Evolutionary conservation across 306 rosid species (phyloP).

Genomic region (Castanea sativa): DNA sequence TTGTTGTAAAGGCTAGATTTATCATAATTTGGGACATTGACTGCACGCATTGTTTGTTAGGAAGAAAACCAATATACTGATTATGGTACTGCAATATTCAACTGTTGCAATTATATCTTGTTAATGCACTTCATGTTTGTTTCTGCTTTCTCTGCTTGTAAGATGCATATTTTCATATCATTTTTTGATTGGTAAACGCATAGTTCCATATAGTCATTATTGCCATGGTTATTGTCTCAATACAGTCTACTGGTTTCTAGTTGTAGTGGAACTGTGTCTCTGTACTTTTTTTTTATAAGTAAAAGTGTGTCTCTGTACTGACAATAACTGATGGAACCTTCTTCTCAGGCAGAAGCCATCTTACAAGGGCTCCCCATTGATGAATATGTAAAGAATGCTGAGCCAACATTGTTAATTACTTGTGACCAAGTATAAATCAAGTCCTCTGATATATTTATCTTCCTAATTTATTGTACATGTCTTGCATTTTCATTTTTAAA

Average conservation of each 20-base stretch:
- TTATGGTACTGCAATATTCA: not conserved
- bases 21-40: not conserved
- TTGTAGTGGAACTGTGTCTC: slow-evolving; percentile 25
- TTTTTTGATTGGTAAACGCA: too few species aligned
- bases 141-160: not conserved
- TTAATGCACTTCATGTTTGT: not conserved
- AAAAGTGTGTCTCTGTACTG: too few species aligned
- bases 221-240: slow-evolving; percentile 9
- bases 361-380: slow-evolving; percentile 61
- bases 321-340: slow-evolving; percentile 49
- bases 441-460: slow-evolving; percentile 33
- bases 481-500: slow-evolving; percentile 2
- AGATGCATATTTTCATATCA: not conserved
- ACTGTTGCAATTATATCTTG: not conserved
- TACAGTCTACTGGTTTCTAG: slow-evolving; percentile 24
- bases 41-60: not conserved
- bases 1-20: not conserved
- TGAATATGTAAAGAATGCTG: slow-evolving; percentile 63
- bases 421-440: slow-evolving; percentile 84
- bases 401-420: slow-evolving; percentile 77
- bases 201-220: not conserved
- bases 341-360: slow-evolving; percentile 92
- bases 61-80: not conserved
- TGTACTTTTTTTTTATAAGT: not conserved
- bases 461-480: slow-evolving; percentile 11